Evolutionary conservation across 768 basidiomycete species (phyloP).

Genomic region (Pholiota conissans): DNA sequence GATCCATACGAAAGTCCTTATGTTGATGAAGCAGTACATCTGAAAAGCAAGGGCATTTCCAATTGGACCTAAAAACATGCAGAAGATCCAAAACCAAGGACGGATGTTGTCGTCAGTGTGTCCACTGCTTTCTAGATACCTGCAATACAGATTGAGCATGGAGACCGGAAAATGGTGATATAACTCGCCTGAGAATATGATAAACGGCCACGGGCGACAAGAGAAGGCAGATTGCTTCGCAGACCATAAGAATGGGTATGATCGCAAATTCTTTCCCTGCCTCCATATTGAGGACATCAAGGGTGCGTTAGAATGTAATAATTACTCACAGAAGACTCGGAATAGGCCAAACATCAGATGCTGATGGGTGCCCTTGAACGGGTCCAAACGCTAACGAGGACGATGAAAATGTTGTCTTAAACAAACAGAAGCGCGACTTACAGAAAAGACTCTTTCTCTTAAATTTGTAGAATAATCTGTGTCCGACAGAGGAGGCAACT

Average conservation of each 20-base stretch:
- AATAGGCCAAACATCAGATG: conserved; percentile 45
- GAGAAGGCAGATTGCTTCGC: conserved; percentile 28
- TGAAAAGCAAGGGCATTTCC: conserved; percentile 47
- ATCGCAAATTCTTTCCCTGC: conserved; percentile 30
- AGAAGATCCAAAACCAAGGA: conserved; percentile 71
- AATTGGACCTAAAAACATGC: conserved; percentile 50
- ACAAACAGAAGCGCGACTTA: conserved; percentile 4
- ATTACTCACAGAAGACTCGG: conserved; percentile 30
- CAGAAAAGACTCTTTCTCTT: conserved; percentile 25
- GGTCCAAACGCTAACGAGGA: conserved; percentile 43
- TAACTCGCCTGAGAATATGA: conserved; percentile 30
- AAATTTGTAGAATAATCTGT: conserved; percentile 40
- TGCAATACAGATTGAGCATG: conserved; percentile 20
- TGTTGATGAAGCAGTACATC: conserved; percentile 52
- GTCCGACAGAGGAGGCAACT: conserved; percentile 64
- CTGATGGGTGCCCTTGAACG: conserved; percentile 29
- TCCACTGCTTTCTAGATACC: conserved; percentile 71
- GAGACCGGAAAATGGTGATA: background rate
- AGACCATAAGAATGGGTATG: conserved; percentile 26
- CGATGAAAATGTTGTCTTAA: background rate
- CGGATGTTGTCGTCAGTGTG: too few species aligned
- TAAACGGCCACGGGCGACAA: conserved; percentile 41
- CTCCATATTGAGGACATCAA: conserved; percentile 1
- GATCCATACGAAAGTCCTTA: conserved; percentile 34
- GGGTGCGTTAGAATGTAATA: too few species aligned